Evolutionary conservation across 306 rosid genomes (phyloP), one percentile per base, ranked within the genome.

Genomic region (Glycine tomentella): DNA sequence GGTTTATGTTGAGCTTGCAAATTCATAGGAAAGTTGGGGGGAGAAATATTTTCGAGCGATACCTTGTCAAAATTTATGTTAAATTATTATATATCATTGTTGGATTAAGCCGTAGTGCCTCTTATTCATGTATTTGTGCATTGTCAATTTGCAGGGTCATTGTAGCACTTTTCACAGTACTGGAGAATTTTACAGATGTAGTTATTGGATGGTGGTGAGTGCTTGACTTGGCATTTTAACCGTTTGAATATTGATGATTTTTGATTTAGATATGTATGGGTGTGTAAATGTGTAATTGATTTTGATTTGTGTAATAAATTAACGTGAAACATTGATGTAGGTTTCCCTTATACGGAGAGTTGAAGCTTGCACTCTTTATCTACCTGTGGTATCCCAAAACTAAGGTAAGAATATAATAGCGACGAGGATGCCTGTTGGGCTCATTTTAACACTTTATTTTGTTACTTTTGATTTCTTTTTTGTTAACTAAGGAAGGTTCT

Each of bases 371-470:
- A 3, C 86, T 96, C 7, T 91, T 93, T 63, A 87, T 96, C 82
- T 96, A 93, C 83, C 72, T 96, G 73, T 96, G 99, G 99, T 90
- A 92, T 72, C 98, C 98, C 69, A 93, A 85, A 75, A 93, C 97
- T 17, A 90, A 88, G 93, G 98, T 95, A 89, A 81, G 69, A 33
- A 46, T 62, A 58, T 9, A 77, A 51, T 44, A 15, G 55, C 46
- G 71, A 62, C 44, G 10, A 45, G 15, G 48, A 51, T 51, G 38
- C 9, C 13, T 45, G 58, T 78, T 38, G 6, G 42, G 42, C 52
- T 15, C 31, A 69, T 82, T 82, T 75, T 75, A 38, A 15, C 45
- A 12, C 34, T 31, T 6, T 78, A 9, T 52, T 49, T 48, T 55
- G 8, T 25, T 50, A 17, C 49, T 57, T 78, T 36, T 14, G 40